These are phyloP conservation scores for Sugiyamaella grinbergsii DNA, from an alignment of 1,139 yeast species.

Conservation along the genomic window DNA sequence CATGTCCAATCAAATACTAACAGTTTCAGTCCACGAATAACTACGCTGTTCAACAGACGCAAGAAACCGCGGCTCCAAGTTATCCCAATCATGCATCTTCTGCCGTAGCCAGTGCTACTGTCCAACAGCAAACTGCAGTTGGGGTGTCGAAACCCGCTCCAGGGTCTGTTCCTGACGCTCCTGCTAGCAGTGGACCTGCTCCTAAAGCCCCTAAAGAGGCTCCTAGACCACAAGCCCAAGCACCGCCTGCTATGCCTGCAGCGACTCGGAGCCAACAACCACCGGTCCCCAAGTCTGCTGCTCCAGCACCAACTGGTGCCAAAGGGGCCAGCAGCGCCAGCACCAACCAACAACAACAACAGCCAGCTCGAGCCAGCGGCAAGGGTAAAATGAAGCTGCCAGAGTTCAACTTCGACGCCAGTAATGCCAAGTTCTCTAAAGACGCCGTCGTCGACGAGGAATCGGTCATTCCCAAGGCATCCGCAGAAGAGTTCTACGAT, in stretches of 20 bases:
- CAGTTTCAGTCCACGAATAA: slow-evolving; percentile 11
- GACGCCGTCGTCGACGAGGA: slow-evolving; percentile 37
- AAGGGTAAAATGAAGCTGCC: slow-evolving; percentile 39
- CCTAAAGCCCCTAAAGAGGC: not conserved
- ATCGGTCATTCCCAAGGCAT: slow-evolving; percentile 28
- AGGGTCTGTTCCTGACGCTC: slow-evolving; percentile 28
- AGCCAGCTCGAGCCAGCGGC: slow-evolving; percentile 23
- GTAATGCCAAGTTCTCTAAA: slow-evolving; percentile 61
- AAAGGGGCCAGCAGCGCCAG: too few relatives aligned
- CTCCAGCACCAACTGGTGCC: slow-evolving; percentile 26
- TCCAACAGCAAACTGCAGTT: slow-evolving; percentile 16
- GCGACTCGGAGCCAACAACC: slow-evolving; percentile 1
- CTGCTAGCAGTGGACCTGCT: slow-evolving; percentile 28
- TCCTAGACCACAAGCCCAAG: slow-evolving; percentile 29
- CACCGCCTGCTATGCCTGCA: too few relatives aligned
- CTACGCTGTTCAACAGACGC: slow-evolving; percentile 12
- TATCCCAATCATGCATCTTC: slow-evolving; percentile 19
- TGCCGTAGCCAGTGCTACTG: not conserved
- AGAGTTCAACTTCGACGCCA: slow-evolving; percentile 67
- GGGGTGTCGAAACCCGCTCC: slow-evolving; percentile 25
- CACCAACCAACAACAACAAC: slow-evolving; percentile 1
- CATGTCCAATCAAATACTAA: slow-evolving; percentile 1
- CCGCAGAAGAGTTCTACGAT: slow-evolving; percentile 52
- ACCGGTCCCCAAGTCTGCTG: slow-evolving; percentile 16
- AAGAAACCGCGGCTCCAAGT: slow-evolving; percentile 12